Conservation (phyloP, 1,139 yeast species). For the Pichia sp. region DNA sequence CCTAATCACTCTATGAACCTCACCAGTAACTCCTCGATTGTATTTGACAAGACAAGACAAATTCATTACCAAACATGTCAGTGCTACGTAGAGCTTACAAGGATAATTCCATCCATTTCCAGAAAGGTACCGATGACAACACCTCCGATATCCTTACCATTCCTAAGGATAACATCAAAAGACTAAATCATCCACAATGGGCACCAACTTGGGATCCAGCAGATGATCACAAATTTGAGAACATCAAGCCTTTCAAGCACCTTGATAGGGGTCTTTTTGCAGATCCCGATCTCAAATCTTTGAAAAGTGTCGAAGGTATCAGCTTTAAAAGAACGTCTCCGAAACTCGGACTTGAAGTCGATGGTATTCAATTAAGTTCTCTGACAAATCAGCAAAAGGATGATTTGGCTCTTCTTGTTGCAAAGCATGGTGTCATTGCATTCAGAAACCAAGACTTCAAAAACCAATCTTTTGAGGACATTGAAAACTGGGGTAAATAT, state of each 20-base stretch:
- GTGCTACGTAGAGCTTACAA: conserved; percentile 6
- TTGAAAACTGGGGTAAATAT: conserved; percentile 25
- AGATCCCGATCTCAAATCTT: conserved; percentile 45
- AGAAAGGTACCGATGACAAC: conserved; percentile 25
- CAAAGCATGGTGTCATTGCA: conserved; percentile 54
- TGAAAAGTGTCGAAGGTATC: conserved; percentile 37
- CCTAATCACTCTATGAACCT: too few relatives aligned
- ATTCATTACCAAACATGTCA: conserved; percentile 8
- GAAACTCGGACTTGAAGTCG: conserved; percentile 48
- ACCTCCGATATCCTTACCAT: conserved; percentile 29
- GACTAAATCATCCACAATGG: conserved; percentile 32
- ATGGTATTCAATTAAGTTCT: background rate
- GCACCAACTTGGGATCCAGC: conserved; percentile 44
- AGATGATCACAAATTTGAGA: conserved; percentile 31
- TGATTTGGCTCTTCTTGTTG: conserved; percentile 4
- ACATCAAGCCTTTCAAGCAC: conserved; percentile 42
- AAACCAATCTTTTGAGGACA: conserved; percentile 28
- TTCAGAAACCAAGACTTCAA: conserved; percentile 60
- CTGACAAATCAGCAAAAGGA: conserved; percentile 2
- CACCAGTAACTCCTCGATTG: too few relatives aligned
- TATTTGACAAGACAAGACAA: too few relatives aligned
- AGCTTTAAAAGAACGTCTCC: conserved; percentile 40
- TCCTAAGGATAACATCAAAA: conserved; percentile 20
- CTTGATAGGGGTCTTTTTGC: conserved; percentile 51
- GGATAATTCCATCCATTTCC: conserved; percentile 27